These are phyloP conservation scores for Cetradonia linearis DNA, from an alignment of 495 filamentous ascomycete genomes.

Conservation along the genomic window DNA sequence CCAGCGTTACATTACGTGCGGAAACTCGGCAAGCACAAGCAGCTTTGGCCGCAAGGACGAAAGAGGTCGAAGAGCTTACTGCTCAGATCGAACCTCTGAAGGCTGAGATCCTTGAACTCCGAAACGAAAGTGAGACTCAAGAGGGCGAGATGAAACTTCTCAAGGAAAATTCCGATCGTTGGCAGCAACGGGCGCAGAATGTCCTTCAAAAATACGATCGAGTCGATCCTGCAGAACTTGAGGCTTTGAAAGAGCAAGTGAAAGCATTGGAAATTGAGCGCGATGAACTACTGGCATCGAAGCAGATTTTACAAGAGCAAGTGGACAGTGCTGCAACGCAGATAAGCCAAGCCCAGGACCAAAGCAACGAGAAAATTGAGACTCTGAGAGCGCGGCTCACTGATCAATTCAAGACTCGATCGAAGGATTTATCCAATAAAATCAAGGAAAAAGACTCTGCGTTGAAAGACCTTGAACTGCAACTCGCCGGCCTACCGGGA, in stretches of 20 bases:
- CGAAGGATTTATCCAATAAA: conserved; percentile 40
- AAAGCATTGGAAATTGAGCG: conserved; percentile 58
- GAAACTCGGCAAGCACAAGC: conserved; percentile 70
- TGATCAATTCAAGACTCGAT: conserved; percentile 51
- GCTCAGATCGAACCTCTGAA: conserved; percentile 74
- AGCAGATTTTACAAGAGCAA: conserved; percentile 47
- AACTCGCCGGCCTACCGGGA: conserved; percentile 28
- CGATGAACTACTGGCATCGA: conserved; percentile 51
- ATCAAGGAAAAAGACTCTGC: conserved; percentile 43
- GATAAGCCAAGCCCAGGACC: conserved; percentile 41
- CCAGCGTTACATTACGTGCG: conserved; percentile 74
- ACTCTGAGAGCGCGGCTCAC: conserved; percentile 44
- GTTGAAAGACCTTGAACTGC: conserved; percentile 32
- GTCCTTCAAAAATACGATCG: conserved; percentile 94
- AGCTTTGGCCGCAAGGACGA: conserved; percentile 60
- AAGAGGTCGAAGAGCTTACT: conserved; percentile 62
- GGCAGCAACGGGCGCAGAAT: conserved; percentile 86
- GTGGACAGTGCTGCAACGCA: conserved; percentile 40
- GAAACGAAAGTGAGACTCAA: conserved; percentile 65
- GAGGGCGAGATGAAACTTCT: conserved; percentile 79
- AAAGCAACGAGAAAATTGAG: conserved; percentile 39
- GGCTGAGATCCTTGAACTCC: conserved; percentile 63
- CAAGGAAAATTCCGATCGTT: conserved; percentile 77
- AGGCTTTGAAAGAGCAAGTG: conserved; percentile 66
- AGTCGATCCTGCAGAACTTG: conserved; percentile 83